Conservation (phyloP, 495 filamentous ascomycete genomes). For the Cercophora scortea region DNA sequence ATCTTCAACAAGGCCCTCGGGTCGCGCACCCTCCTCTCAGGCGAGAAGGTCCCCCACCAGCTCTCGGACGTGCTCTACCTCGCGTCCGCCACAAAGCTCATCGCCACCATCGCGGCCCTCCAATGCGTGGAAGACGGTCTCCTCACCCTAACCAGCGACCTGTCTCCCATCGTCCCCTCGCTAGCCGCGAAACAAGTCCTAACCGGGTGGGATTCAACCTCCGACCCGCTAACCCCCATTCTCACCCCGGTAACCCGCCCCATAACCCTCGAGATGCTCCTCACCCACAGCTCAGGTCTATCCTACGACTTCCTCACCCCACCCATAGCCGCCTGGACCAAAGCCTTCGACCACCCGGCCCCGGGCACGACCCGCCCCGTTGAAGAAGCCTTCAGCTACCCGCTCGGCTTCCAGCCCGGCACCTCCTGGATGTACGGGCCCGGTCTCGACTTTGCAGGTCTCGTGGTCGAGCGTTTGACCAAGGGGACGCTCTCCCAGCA, state of each 20-base stretch:
- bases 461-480: constrained; percentile 14
- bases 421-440: constrained; percentile 22
- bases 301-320: constrained; percentile 17
- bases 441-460: constrained; percentile 22
- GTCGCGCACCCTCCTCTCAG: constrained; percentile 27
- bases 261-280: constrained; percentile 18
- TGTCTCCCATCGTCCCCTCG: constrained; percentile 33
- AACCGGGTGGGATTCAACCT: constrained; percentile 20
- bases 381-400: constrained; percentile 17
- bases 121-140: constrained; percentile 43
- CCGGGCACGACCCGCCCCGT: constrained; percentile 9
- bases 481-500: constrained; percentile 9
- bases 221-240: constrained; percentile 17
- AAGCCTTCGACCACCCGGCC: constrained; percentile 8
- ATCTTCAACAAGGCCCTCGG: constrained; percentile 14
- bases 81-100: constrained; percentile 50
- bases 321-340: constrained; percentile 6
- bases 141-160: constrained; percentile 32
- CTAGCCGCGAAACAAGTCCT: constrained; percentile 31
- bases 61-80: constrained; percentile 28
- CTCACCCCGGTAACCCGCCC: constrained; percentile 16
- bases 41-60: constrained; percentile 27
- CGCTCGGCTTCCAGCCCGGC: constrained; percentile 20
- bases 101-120: constrained; percentile 37
- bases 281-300: constrained; percentile 18